phyloP scores from a whole-genome alignment of 202 grass and related monocot species.

The Saccharum hybrid region DNA sequence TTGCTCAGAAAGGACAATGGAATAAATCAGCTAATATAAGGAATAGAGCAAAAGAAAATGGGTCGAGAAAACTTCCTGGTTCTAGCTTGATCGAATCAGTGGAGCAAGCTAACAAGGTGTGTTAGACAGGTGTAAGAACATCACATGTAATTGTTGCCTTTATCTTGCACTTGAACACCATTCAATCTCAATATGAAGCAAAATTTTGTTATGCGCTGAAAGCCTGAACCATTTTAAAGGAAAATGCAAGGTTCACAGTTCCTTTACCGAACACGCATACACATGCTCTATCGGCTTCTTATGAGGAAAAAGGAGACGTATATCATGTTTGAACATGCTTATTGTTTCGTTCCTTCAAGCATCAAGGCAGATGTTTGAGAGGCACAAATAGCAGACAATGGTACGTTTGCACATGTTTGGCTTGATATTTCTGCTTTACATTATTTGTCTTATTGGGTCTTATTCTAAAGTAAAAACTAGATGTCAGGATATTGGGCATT shows the following conservation, averaged over 20 bases:
- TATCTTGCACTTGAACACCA: background rate
- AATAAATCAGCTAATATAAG: constrained; percentile 57
- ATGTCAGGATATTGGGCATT: background rate
- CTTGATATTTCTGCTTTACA: constrained; percentile 5
- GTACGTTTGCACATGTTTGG: background rate
- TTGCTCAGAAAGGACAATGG: constrained; percentile 65
- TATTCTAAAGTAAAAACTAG: background rate
- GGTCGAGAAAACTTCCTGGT: constrained; percentile 58
- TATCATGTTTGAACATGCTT: background rate
- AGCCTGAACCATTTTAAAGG: background rate
- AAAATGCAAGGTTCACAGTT: background rate
- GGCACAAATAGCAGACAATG: background rate
- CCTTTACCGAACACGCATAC: background rate
- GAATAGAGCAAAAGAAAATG: constrained; percentile 48
- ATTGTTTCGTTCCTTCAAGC: background rate
- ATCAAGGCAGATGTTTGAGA: constrained; percentile 4
- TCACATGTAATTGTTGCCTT: background rate
- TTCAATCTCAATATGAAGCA: background rate
- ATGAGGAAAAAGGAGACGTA: background rate
- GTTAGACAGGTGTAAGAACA: background rate
- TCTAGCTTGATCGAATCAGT: constrained; percentile 62
- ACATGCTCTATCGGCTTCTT: background rate
- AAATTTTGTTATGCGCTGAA: background rate
- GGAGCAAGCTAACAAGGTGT: constrained; percentile 31
- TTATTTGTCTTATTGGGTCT: constrained; percentile 7